Base-by-base conservation (phyloP, 306 rosid genomes). In the Hippophae tibetana region DNA sequence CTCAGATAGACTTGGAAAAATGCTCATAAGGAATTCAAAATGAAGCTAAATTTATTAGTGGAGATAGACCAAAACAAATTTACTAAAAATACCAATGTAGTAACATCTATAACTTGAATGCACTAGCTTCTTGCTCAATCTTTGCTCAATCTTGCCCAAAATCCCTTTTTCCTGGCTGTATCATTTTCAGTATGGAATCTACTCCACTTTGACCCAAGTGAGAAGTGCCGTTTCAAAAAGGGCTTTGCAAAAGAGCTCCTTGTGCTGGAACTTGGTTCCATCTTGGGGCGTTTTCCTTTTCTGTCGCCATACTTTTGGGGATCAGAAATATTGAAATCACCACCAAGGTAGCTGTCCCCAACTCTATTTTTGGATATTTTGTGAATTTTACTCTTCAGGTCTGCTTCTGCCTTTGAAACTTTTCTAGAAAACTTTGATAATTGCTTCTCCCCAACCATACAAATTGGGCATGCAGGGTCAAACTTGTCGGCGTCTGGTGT, bases 391-490 rank as follows among this genome's bases (percentile, higher is more conserved):
- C 84, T 82, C 81, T 78, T 86, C 75, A 79, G 69, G 46, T 82
- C 86, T 76, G 84, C 75, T 76, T 83, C 95, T 51, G 88, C 89
- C 70, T 79, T 90, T 71, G 84, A 62, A 13, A 86, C 85, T 49
- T 81, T 84, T 72, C 80, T 95, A 10, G 84, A 86, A 65, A 90
- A 55, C 72, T 78, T 76, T 7, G 56, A 76, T 59, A 84, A 76
- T 54, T 85, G 85, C 66, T 81, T 83, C 81, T 90, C 92, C 59
- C 96, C 96, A 18, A 74, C 76, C 58, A 89, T 79, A 73, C 98
- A 90, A 60, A 90, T 66, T 1, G 94, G 96, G 70, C 98, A 90
- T 72, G 74, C 72, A 8, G 98, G 98, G 64, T 90, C 98, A 9
- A 85, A 85, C 78, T 87, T 87, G 72, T 72, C 51, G 63, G 72